These are phyloP conservation scores for Lecanicillium sp. DNA, from an alignment of 2,329 filamentous ascomycete species.

Conservation along the genomic window DNA sequence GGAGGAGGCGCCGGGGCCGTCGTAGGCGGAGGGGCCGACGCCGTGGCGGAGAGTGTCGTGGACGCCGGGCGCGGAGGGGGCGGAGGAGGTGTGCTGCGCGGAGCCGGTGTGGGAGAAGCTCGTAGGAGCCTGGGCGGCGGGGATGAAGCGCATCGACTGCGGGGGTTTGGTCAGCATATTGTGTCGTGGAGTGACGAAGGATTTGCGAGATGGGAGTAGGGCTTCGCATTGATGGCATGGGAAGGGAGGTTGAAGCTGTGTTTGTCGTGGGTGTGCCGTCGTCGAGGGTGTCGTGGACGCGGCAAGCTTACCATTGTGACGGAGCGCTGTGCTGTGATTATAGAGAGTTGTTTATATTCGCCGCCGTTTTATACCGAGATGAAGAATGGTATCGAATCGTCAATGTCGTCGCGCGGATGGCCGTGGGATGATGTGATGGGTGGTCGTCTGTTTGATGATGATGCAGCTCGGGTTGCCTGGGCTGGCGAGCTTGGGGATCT, in stretches of 20 bases:
- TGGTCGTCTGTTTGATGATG: constrained; percentile 9
- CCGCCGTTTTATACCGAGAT: too few species aligned
- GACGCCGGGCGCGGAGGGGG: constrained; percentile 86
- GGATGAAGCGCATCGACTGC: constrained; percentile 86
- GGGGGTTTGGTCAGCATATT: constrained; percentile 17
- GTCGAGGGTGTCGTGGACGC: background rate
- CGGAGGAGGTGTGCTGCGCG: constrained; percentile 49
- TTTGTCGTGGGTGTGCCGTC: too few species aligned
- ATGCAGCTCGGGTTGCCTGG: constrained; percentile 17
- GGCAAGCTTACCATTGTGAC: constrained; percentile 7
- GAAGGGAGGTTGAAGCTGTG: too few species aligned
- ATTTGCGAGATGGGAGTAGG: too few species aligned
- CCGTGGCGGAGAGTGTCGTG: constrained; percentile 90
- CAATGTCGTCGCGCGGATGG: background rate
- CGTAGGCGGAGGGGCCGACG: constrained; percentile 57
- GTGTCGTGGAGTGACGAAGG: too few species aligned
- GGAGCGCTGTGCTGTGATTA: background rate
- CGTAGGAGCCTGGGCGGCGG: constrained; percentile 59
- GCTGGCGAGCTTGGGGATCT: background rate
- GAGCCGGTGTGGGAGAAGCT: constrained; percentile 55
- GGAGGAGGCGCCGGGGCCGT: constrained; percentile 34
- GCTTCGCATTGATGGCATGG: too few species aligned
- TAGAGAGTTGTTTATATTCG: background rate
- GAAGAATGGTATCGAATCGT: too few species aligned
- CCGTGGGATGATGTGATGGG: background rate